Evolutionary conservation across 2,329 filamentous ascomycete genomes (phyloP).

Genomic region (Tolypocladium paradoxum): DNA sequence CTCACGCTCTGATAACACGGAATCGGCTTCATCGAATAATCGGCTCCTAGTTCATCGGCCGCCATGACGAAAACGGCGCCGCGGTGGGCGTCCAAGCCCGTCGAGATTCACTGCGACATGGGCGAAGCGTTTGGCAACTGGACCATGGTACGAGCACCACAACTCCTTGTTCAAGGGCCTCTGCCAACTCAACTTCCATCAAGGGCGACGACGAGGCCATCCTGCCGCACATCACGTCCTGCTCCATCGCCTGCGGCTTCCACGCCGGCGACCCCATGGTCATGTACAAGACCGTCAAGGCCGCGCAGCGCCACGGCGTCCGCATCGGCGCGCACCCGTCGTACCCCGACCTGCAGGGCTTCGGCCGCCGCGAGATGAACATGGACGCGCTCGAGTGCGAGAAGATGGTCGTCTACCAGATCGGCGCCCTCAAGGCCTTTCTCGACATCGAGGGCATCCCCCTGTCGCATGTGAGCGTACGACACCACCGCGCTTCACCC

Average conservation of each 20-base stretch:
- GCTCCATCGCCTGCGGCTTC: slow-evolving; percentile 52
- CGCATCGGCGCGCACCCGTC: slow-evolving; percentile 53
- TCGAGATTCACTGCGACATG: slow-evolving; percentile 38
- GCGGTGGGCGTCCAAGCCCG: neutral
- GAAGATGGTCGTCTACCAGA: slow-evolving; percentile 49
- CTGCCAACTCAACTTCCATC: too few relatives aligned
- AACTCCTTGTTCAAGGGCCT: too few relatives aligned
- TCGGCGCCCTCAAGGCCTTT: slow-evolving; percentile 51
- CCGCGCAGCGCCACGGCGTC: slow-evolving; percentile 46
- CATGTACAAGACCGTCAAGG: slow-evolving; percentile 48
- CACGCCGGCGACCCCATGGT: slow-evolving; percentile 52
- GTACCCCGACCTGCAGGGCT: slow-evolving; percentile 54
- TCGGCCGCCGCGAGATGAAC: slow-evolving; percentile 52
- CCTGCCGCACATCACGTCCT: slow-evolving; percentile 49
- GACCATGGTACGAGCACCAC: slow-evolving; percentile 19
- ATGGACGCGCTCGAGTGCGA: slow-evolving; percentile 45
- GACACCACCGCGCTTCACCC: too few relatives aligned
- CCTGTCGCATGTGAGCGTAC: slow-evolving; percentile 48
- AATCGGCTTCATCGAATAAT: too few relatives aligned
- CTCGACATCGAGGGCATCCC: slow-evolving; percentile 43
- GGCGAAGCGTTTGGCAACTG: slow-evolving; percentile 39
- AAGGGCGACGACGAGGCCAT: slow-evolving; percentile 51
- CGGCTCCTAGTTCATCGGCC: too few relatives aligned
- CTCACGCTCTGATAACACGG: too few relatives aligned
- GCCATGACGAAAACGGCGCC: neutral